Conservation (phyloP, 352 stramenopile species). For the Hyaloperonospora brassicae region DNA sequence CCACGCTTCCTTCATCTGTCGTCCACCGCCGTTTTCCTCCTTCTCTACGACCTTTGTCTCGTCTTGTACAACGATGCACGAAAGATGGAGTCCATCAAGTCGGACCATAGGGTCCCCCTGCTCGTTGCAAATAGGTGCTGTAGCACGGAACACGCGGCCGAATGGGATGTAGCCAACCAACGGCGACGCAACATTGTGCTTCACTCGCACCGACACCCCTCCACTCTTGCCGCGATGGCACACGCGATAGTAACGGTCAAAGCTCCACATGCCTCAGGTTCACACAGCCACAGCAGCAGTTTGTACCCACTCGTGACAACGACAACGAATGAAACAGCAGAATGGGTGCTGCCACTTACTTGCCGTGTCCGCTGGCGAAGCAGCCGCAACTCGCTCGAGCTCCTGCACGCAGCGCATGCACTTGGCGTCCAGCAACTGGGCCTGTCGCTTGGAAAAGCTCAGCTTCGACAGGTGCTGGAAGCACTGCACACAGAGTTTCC, state of each 20-base stretch:
- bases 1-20: conserved; percentile 40
- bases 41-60: conserved; percentile 10
- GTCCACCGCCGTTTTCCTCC: conserved; percentile 11
- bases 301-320: no score
- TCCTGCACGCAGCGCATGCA: conserved; percentile 46
- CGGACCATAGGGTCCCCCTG: conserved; percentile 70
- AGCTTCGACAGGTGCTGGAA: conserved; percentile 55
- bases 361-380: conserved; percentile 17
- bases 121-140: conserved; percentile 56
- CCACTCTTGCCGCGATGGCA: conserved; percentile 61
- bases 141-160: conserved; percentile 54
- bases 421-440: conserved; percentile 53
- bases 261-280: conserved; percentile 46
- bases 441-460: conserved; percentile 68
- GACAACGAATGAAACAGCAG: not conserved
- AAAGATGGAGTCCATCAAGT: conserved; percentile 35
- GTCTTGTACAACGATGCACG: conserved; percentile 25
- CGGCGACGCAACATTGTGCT: conserved; percentile 61
- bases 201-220: conserved; percentile 54
- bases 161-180: conserved; percentile 53
- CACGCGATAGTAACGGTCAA: conserved; percentile 55
- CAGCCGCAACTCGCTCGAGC: conserved; percentile 32
- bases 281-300: not conserved
- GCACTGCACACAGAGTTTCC: conserved; percentile 70
- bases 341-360: conserved; percentile 12